These are phyloP conservation scores for Terfezia claveryi DNA, from an alignment of 495 filamentous ascomycete genomes.

Conservation along the genomic window DNA sequence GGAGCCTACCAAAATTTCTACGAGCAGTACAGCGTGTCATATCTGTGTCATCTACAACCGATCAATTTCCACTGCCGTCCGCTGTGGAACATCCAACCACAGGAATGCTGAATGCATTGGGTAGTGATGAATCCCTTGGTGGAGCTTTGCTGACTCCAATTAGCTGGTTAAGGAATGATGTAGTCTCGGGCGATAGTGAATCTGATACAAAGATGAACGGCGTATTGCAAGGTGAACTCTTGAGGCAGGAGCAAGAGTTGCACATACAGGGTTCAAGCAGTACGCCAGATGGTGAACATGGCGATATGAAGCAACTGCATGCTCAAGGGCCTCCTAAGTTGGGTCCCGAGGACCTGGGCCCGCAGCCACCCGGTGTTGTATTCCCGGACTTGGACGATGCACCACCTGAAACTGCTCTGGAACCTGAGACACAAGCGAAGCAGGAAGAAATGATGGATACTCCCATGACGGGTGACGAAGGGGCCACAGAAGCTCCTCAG, in stretches of 20 bases:
- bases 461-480: neutral
- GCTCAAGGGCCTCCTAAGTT: constrained; percentile 63
- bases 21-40: constrained; percentile 80
- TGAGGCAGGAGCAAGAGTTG: constrained; percentile 58
- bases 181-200: constrained; percentile 7
- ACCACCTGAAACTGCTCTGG: neutral
- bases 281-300: constrained; percentile 28
- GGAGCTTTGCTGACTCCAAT: constrained; percentile 88
- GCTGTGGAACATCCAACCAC: constrained; percentile 25
- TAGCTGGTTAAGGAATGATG: constrained; percentile 41
- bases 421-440: neutral
- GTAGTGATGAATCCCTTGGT: constrained; percentile 71
- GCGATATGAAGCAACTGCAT: constrained; percentile 39
- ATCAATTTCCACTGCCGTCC: constrained; percentile 62
- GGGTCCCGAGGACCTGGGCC: constrained; percentile 68
- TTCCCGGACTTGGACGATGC: constrained; percentile 4
- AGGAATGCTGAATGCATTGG: constrained; percentile 25
- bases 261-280: constrained; percentile 23
- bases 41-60: constrained; percentile 62
- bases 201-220: constrained; percentile 21
- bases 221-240: constrained; percentile 53
- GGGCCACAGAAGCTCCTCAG: neutral
- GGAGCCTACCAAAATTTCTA: constrained; percentile 58
- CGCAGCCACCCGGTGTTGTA: constrained; percentile 31
- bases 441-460: neutral